Conservation (phyloP, 2,329 filamentous ascomycete species). For the Cladophialophora exuberans region DNA sequence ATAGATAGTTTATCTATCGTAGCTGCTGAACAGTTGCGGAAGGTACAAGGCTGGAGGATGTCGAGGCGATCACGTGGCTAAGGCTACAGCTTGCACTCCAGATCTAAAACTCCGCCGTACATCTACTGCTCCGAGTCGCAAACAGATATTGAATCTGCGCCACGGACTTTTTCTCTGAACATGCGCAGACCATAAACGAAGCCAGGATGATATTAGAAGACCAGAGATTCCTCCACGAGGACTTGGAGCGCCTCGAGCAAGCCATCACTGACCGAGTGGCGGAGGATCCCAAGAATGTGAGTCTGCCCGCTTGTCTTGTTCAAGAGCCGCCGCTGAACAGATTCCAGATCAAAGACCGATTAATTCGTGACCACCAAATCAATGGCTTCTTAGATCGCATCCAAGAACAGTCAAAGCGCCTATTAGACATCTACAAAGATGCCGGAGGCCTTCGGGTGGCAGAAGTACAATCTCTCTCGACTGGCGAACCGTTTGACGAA, state of each 20-base stretch:
- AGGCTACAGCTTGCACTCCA: background rate
- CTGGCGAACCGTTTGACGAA: conserved; percentile 83
- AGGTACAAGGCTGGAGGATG: background rate
- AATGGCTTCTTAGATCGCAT: conserved; percentile 84
- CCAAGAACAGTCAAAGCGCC: conserved; percentile 77
- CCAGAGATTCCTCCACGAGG: conserved; percentile 91
- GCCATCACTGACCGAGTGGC: conserved; percentile 85
- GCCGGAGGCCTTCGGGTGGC: conserved; percentile 69
- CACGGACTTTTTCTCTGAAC: background rate
- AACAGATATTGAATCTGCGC: background rate
- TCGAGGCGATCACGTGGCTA: background rate
- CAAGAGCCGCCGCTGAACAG: background rate
- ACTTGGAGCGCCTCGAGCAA: conserved; percentile 93
- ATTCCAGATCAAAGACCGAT: conserved; percentile 76
- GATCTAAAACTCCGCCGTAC: conserved; percentile 5
- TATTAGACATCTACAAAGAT: conserved; percentile 85
- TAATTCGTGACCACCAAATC: conserved; percentile 91
- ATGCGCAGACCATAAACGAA: background rate
- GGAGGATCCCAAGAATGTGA: conserved; percentile 85
- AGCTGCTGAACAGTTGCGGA: too few relatives aligned
- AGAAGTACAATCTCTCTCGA: conserved; percentile 82
- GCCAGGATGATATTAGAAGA: conserved; percentile 80
- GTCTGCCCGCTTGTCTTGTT: conserved; percentile 38
- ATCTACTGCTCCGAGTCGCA: background rate
- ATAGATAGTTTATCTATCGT: too few relatives aligned